Base-by-base conservation (phyloP, 1,139 yeast genomes). In the Sugiyamaella pinicola region DNA sequence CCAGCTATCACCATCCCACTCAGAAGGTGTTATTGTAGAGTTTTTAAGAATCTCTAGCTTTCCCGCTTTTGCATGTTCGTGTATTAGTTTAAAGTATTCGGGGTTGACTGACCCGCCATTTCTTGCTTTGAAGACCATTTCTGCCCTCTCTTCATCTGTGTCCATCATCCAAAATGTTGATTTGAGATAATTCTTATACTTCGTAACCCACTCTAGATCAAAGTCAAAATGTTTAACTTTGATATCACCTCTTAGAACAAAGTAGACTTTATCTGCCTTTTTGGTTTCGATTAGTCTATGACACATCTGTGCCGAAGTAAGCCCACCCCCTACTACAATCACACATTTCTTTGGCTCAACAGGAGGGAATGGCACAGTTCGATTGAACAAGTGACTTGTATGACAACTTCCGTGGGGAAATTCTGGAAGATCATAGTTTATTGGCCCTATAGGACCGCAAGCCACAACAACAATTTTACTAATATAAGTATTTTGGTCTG, bases 131-230 rank as follows among this genome's bases (percentile, higher is more conserved):
- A 69, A 65, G 34, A 76, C 73, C 74, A 75, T 75, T 18, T 74
- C 66, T 37, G 61, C 63, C 41, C 79, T 59, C 54, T 76, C 80
- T 49, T 71, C 71, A 54, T 77, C 79, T 0, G 76, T 70, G 38
- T 75, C 79, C 53, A 67, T 65, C 58, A 75, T 72, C 64, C 76
- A 76, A 48, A 77, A 76, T 0, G 76, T 72, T 1, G 78, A 73
- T 53, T 74, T 61, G 54, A 58, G 46, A 55, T 51, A 77, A n/a
- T 65, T 78, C 56, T 73, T 73, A 59, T 76, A 77, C 57, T 77
- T 77, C 17, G 81, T 74, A n/a, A 77, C 80, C 81, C 81, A 77
- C 55, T 77, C 81, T 45, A 77, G 64, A 57, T 76, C 80, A 60
- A 77, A 77, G 56, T 77, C 81, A 63, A 77, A 77, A 58, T 77